A percentile compares a stretch with the other conserved stretches of the same genome.
phyloP scores from a whole-genome alignment of 805 yeast genomes.

The Barnettozyma botsteinii region DNA sequence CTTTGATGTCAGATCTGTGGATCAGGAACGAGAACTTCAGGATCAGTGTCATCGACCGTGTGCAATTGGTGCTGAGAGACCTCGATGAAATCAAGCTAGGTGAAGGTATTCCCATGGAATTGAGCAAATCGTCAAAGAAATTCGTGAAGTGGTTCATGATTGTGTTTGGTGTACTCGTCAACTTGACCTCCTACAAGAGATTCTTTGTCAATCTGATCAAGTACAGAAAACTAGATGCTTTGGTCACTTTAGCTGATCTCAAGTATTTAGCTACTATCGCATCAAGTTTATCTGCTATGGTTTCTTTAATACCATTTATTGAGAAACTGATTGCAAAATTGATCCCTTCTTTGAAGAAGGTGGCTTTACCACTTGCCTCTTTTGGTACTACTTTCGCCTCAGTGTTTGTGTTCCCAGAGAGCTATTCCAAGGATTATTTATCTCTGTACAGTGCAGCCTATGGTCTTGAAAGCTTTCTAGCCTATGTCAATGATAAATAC shows the following conservation, averaged over 20 bases:
- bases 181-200: constrained; percentile 5
- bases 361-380: not conserved
- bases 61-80: constrained; percentile 1
- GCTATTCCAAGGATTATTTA: constrained; percentile 11
- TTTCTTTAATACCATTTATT: constrained; percentile 7
- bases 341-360: not conserved
- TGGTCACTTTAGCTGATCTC: not conserved
- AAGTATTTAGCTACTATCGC: not conserved
- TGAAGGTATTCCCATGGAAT: not conserved
- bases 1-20: not conserved
- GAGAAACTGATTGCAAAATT: not conserved
- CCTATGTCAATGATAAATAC: not conserved
- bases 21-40: constrained; percentile 2
- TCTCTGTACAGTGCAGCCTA: constrained; percentile 12
- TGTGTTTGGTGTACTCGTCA: constrained; percentile 9
- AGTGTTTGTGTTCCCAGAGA: constrained; percentile 13
- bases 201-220: constrained; percentile 2
- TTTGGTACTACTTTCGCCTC: constrained; percentile 4
- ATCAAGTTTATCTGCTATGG: not conserved
- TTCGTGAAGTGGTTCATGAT: constrained; percentile 11
- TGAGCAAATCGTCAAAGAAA: constrained; percentile 6
- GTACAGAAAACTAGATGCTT: not conserved
- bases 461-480: constrained; percentile 9
- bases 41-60: constrained; percentile 4
- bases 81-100: not conserved